These are phyloP conservation scores for Rickenella mellea DNA, from an alignment of 768 basidiomycete species.

Conservation along the genomic window DNA sequence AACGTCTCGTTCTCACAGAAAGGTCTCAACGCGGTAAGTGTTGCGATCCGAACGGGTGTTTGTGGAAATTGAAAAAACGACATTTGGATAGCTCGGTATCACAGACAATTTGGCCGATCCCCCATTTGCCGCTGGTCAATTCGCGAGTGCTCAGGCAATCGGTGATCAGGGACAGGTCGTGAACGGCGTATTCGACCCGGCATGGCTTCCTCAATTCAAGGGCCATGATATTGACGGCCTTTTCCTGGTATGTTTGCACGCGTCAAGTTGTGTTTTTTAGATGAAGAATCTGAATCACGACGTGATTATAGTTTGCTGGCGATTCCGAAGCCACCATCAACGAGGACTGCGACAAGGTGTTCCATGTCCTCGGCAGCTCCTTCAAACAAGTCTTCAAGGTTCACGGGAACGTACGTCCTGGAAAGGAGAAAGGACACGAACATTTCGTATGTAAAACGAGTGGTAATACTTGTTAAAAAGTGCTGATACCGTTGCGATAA, in stretches of 20 bases:
- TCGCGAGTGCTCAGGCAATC: slow-evolving; percentile 24
- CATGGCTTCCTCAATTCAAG: slow-evolving; percentile 40
- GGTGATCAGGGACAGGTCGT: slow-evolving; percentile 25
- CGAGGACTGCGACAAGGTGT: slow-evolving; percentile 8
- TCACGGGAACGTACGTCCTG: slow-evolving; percentile 24
- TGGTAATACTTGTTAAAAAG: slow-evolving; percentile 3
- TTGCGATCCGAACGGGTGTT: too few species aligned
- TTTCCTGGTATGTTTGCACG: too few species aligned
- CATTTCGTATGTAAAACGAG: slow-evolving; percentile 10
- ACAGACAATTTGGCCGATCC: slow-evolving; percentile 28
- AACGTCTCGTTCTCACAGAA: slow-evolving; percentile 46
- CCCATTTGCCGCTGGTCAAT: slow-evolving; percentile 32
- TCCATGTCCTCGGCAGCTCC: slow-evolving; percentile 27
- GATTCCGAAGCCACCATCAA: slow-evolving; percentile 29
- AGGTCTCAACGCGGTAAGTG: slow-evolving; percentile 31
- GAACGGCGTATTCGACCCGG: slow-evolving; percentile 15
- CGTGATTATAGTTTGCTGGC: too few species aligned
- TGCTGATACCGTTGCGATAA: background rate
- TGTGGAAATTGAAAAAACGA: too few species aligned
- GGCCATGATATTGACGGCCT: slow-evolving; percentile 38
- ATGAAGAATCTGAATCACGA: too few species aligned
- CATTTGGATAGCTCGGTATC: slow-evolving; percentile 25
- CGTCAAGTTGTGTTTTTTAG: too few species aligned
- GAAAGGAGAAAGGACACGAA: slow-evolving; percentile 17
- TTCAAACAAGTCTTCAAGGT: slow-evolving; percentile 28